Evolutionary conservation across 2,329 filamentous ascomycete species (phyloP).

Genomic region (Ophiostoma piceae): DNA sequence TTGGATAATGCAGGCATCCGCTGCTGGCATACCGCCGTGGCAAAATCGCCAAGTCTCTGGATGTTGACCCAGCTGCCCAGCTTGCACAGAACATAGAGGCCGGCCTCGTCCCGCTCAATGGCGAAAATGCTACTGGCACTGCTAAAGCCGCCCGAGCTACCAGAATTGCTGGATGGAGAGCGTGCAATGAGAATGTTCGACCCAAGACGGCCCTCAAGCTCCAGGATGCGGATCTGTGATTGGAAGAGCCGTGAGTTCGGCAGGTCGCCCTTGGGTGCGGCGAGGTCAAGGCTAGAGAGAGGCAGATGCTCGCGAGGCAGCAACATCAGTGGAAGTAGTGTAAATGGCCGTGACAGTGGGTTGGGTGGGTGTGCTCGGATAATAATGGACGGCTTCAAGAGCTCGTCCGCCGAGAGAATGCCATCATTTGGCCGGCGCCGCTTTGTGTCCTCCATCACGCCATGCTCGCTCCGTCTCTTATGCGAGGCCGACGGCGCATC

Average conservation of each 20-base stretch:
- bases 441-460: constrained; percentile 29
- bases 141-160: constrained; percentile 21
- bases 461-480: constrained; percentile 29
- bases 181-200: constrained; percentile 57
- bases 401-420: constrained; percentile 44
- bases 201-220: constrained; percentile 57
- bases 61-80: constrained; percentile 63
- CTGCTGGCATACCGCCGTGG: constrained; percentile 43
- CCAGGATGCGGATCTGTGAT: constrained; percentile 57
- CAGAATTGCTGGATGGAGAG: constrained; percentile 43
- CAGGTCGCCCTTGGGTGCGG: constrained; percentile 46
- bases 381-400: constrained; percentile 48
- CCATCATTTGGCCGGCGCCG: constrained; percentile 18
- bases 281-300: constrained; percentile 58
- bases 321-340: constrained; percentile 57
- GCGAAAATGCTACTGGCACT: constrained; percentile 46
- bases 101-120: constrained; percentile 58
- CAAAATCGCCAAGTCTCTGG: constrained; percentile 46
- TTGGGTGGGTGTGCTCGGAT: constrained; percentile 54
- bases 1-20: constrained; percentile 28
- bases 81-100: constrained; percentile 63
- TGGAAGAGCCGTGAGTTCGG: constrained; percentile 54
- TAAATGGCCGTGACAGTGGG: constrained; percentile 48
- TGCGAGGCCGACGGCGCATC: constrained; percentile 33
- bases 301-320: constrained; percentile 56